Evolutionary conservation across 225 moss, liverwort and hornwort species (phyloP).

Genomic region (Pseudoscleropodium purum): DNA sequence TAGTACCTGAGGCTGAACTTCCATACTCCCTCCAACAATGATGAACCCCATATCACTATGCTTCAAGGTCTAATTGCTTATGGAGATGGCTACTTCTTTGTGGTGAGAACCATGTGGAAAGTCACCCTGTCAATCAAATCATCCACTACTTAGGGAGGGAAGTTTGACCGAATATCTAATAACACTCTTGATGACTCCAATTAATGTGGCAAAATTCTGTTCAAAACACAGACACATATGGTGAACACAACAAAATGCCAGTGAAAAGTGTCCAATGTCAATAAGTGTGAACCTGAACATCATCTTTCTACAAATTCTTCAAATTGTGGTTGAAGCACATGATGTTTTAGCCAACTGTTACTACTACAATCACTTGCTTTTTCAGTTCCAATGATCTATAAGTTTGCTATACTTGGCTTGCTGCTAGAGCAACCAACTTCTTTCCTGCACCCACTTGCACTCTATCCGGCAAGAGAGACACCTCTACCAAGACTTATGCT

Average conservation of each 20-base stretch:
- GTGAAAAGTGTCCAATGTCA: not conserved
- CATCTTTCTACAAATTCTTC: constrained; percentile 76
- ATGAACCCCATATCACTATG: constrained; percentile 77
- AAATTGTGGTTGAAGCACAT: constrained; percentile 93
- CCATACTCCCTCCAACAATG: constrained; percentile 91
- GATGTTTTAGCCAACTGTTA: constrained; percentile 79
- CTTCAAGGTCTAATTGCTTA: constrained; percentile 81
- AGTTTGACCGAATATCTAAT: not conserved
- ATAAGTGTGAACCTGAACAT: constrained; percentile 49
- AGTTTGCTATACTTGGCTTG: constrained; percentile 50
- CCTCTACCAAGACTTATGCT: constrained; percentile 72
- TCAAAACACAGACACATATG: not conserved
- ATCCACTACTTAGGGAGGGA: not conserved
- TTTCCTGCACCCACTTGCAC: constrained; percentile 75
- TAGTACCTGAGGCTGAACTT: constrained; percentile 83
- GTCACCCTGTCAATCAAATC: constrained; percentile 38
- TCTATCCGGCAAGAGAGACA: constrained; percentile 75
- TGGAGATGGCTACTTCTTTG: constrained; percentile 75
- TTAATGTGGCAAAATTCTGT: not conserved
- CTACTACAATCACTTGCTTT: constrained; percentile 85
- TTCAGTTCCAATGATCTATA: constrained; percentile 33
- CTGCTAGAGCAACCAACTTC: constrained; percentile 78
- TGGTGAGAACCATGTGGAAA: constrained; percentile 81
- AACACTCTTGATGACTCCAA: not conserved
- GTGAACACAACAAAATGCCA: not conserved